A percentile compares a stretch with the other conserved stretches of the same genome.
Evolutionary conservation across 2,329 filamentous ascomycete species (phyloP).

Genomic region (Diaporthe destruens): DNA sequence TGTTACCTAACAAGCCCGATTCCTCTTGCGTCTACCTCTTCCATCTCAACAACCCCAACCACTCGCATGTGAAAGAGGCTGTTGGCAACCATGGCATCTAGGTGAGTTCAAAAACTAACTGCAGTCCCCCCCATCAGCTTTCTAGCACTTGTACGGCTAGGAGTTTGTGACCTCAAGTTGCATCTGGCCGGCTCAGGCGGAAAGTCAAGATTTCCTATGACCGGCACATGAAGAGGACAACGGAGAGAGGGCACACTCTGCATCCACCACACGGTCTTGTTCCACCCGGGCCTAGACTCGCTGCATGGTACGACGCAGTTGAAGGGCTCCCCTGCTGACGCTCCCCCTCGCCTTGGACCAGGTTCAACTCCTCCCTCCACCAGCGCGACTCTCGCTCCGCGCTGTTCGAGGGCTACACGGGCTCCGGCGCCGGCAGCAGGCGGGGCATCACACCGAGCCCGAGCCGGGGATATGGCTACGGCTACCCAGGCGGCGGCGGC

Average conservation of each 20-base stretch:
- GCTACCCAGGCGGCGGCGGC: constrained; percentile 54
- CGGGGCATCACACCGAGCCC: constrained; percentile 61
- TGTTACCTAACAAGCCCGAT: constrained; percentile 30
- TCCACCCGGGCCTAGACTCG: not conserved
- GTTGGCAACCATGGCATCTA: constrained; percentile 44
- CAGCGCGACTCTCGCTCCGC: constrained; percentile 80
- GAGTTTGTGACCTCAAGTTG: not conserved
- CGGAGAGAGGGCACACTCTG: not conserved
- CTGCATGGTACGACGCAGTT: not conserved
- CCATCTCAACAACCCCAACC: constrained; percentile 10
- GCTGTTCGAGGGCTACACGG: constrained; percentile 81
- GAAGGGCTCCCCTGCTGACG: not conserved
- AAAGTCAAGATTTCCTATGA: constrained; percentile 21
- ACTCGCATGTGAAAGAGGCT: constrained; percentile 38
- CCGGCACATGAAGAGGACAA: not conserved
- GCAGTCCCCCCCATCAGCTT: not conserved
- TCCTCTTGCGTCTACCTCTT: constrained; percentile 24
- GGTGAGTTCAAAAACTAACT: constrained; percentile 44
- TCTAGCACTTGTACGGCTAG: not conserved
- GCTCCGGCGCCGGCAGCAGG: constrained; percentile 59
- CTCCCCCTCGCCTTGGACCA: not conserved
- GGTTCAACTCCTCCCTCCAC: constrained; percentile 69
- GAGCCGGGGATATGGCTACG: constrained; percentile 65
- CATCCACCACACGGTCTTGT: not conserved
- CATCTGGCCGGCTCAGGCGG: not conserved